phyloP scores from a whole-genome alignment of 192 early-diverging fungal species.

The Backusella luteola region DNA sequence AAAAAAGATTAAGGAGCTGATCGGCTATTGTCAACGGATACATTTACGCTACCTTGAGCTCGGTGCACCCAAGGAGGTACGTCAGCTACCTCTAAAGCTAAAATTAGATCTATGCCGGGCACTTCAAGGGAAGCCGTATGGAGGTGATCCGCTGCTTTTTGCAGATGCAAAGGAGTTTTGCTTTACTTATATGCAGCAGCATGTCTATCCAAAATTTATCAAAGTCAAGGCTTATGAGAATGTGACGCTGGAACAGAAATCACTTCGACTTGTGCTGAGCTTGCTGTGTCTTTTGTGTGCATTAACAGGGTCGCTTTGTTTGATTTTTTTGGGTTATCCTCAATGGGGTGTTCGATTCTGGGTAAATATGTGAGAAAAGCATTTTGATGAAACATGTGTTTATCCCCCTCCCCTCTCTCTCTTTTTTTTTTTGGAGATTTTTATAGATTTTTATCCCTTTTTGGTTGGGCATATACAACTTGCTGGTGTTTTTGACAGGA shows the following conservation, averaged over 20 bases:
- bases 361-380: conserved; percentile 33
- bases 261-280: conserved; percentile 44
- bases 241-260: conserved; percentile 42
- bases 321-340: conserved; percentile 52
- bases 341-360: conserved; percentile 46
- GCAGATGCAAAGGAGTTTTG: conserved; percentile 53
- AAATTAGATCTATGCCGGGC: not conserved
- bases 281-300: conserved; percentile 49
- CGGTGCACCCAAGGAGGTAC: conserved; percentile 44
- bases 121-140: not conserved
- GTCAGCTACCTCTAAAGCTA: conserved; percentile 34
- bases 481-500: conserved; percentile 35
- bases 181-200: conserved; percentile 47
- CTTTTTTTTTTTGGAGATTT: not conserved
- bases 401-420: not conserved
- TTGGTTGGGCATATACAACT: conserved; percentile 37
- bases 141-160: conserved; percentile 51
- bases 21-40: conserved; percentile 49
- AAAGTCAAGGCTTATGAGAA: conserved; percentile 54
- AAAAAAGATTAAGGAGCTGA: conserved; percentile 9
- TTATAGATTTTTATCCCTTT: conserved; percentile 31
- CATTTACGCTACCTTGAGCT: conserved; percentile 48
- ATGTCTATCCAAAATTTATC: conserved; percentile 56
- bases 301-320: conserved; percentile 43
- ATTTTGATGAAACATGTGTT: not conserved